Evolutionary conservation across 1,284 basidiomycete species (phyloP).

Genomic region (Polyporus tsugae): DNA sequence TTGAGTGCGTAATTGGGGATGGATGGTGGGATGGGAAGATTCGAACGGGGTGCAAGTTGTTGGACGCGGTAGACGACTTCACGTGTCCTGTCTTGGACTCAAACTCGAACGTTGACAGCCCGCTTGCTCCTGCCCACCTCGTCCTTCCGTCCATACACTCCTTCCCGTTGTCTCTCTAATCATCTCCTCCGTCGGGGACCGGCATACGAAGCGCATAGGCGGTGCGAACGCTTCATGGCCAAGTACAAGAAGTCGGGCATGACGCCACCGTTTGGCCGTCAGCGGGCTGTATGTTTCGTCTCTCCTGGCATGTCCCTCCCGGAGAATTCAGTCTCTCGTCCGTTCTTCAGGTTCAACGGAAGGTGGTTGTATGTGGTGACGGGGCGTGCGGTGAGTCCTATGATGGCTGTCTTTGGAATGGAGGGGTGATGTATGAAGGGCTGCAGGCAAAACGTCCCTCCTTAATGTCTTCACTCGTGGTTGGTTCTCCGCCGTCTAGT

Average conservation of each 20-base stretch:
- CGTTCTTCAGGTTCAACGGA: constrained; percentile 60
- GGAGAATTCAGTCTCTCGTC: background rate
- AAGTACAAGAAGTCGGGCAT: constrained; percentile 40
- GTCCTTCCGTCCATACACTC: background rate
- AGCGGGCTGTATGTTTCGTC: constrained; percentile 25
- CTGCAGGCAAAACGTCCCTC: constrained; percentile 78
- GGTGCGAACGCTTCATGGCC: constrained; percentile 32
- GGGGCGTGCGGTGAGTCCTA: constrained; percentile 82
- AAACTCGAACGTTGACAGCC: background rate
- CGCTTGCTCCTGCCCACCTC: background rate
- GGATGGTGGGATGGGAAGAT: background rate
- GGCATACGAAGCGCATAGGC: background rate
- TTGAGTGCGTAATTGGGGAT: background rate
- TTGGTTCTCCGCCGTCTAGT: constrained; percentile 91
- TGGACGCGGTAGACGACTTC: constrained; percentile 14
- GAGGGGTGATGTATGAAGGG: constrained; percentile 22
- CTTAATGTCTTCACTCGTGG: constrained; percentile 87
- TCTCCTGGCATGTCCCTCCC: background rate
- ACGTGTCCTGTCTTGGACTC: constrained; percentile 13
- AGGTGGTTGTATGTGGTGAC: constrained; percentile 89
- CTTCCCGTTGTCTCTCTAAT: background rate
- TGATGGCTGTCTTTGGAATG: constrained; percentile 13
- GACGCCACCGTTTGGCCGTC: constrained; percentile 41
- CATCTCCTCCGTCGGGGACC: background rate
- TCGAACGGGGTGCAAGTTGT: background rate